A percentile compares a stretch with the other conserved stretches of the same genome.
Conservation (phyloP, 2,329 filamentous ascomycete genomes). For the Sporothrix protearum region DNA sequence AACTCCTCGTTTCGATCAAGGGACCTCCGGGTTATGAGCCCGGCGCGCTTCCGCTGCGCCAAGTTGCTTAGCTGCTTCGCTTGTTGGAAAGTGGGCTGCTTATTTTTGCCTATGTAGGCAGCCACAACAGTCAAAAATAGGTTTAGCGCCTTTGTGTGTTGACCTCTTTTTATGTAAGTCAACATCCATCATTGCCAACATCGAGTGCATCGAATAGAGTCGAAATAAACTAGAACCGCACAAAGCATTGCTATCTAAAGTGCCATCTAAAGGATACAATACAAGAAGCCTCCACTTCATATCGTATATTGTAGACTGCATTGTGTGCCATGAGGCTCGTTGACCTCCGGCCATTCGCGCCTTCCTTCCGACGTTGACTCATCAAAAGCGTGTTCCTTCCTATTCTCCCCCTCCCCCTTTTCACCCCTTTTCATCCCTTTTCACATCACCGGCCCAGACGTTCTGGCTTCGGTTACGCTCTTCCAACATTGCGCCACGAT, state of each 20-base stretch:
- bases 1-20: conserved; percentile 26
- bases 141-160: neutral
- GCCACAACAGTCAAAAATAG: neutral
- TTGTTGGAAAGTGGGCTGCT: neutral
- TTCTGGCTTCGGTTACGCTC: neutral
- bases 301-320: neutral
- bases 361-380: neutral
- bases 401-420: neutral
- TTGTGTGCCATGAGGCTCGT: neutral
- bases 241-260: no score
- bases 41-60: conserved; percentile 27
- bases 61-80: conserved; percentile 22
- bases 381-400: neutral
- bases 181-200: neutral
- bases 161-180: neutral
- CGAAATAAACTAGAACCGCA: no score
- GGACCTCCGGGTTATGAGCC: conserved; percentile 28
- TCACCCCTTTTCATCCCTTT: neutral
- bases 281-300: no score
- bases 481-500: neutral
- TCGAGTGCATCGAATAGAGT: neutral
- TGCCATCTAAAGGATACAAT: no score
- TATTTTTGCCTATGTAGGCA: neutral
- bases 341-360: neutral
- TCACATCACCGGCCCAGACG: neutral